phyloP scores from a whole-genome alignment of 2,329 filamentous ascomycete species.

The Cyanodermella asteris region DNA sequence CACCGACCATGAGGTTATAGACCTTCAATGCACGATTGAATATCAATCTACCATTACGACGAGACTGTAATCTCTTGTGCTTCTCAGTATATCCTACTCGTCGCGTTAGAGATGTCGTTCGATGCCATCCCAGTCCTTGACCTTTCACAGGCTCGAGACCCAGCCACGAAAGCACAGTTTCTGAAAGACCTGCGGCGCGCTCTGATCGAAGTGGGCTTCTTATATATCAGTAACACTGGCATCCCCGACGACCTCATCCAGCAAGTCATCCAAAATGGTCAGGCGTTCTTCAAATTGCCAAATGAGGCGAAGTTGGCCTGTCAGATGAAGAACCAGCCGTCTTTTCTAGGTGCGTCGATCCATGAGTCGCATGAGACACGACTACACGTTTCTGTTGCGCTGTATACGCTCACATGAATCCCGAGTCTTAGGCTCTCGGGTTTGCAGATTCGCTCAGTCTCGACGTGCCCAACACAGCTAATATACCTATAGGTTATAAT shows the following conservation, averaged over 20 bases:
- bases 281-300: slow-evolving; percentile 56
- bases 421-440: not conserved
- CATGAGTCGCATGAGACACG: not conserved
- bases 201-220: slow-evolving; percentile 66
- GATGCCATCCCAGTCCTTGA: slow-evolving; percentile 57
- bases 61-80: too few species aligned
- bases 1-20: too few species aligned
- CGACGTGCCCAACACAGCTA: too few species aligned
- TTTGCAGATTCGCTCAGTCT: slow-evolving; percentile 1
- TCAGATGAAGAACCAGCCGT: slow-evolving; percentile 52
- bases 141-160: slow-evolving; percentile 41
- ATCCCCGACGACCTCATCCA: slow-evolving; percentile 43
- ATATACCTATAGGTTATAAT: slow-evolving; percentile 12
- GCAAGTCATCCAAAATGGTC: slow-evolving; percentile 44
- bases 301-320: slow-evolving; percentile 52
- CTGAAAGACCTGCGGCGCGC: slow-evolving; percentile 49
- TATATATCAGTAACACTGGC: slow-evolving; percentile 65
- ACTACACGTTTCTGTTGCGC: not conserved
- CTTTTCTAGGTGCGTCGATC: slow-evolving; percentile 39
- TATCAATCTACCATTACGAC: too few species aligned
- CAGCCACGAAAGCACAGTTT: slow-evolving; percentile 48
- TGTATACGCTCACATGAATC: not conserved
- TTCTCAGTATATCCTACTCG: too few species aligned
- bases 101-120: too few species aligned
- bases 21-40: too few species aligned